Evolutionary conservation across 108 stramenopile genomes (phyloP).

Genomic region (Parmales sp.): DNA sequence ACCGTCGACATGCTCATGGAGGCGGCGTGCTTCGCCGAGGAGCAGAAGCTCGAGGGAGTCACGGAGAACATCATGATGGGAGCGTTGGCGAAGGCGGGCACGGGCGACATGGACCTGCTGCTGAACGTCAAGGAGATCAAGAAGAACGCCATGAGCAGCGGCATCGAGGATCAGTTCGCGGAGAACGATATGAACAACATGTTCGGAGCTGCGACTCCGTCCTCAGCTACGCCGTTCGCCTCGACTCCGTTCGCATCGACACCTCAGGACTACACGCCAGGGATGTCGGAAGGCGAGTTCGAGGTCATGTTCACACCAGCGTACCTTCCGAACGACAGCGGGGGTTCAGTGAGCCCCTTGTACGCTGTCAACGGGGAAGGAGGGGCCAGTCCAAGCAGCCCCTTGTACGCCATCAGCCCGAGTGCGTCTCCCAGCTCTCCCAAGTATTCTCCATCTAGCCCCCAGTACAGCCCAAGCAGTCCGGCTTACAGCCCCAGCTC

Average conservation of each 20-base stretch:
- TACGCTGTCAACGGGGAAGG: slow-evolving; percentile 6
- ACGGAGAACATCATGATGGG: slow-evolving; percentile 98
- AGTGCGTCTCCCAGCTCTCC: neutral
- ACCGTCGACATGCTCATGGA: slow-evolving; percentile 98
- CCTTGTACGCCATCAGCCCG: neutral
- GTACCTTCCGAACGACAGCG: too few relatives aligned
- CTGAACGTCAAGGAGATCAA: slow-evolving; percentile 89
- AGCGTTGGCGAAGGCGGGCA: slow-evolving; percentile 83
- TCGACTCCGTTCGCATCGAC: slow-evolving; percentile 3
- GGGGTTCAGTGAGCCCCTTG: slow-evolving; percentile 1
- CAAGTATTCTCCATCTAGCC: slow-evolving; percentile 41
- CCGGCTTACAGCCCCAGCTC: slow-evolving; percentile 18
- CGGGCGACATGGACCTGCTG: slow-evolving; percentile 85
- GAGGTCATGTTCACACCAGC: too few relatives aligned
- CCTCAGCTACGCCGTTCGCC: neutral
- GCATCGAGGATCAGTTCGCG: slow-evolving; percentile 67
- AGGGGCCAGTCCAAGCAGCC: neutral
- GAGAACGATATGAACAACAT: slow-evolving; percentile 33
- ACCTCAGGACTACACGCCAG: too few relatives aligned
- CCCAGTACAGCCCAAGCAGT: slow-evolving; percentile 17
- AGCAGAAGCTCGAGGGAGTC: slow-evolving; percentile 86
- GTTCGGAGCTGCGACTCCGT: slow-evolving; percentile 7
- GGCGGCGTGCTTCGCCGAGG: slow-evolving; percentile 84
- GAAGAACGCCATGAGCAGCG: slow-evolving; percentile 75
- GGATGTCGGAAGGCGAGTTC: too few relatives aligned